These are phyloP conservation scores for Pachyrhizus erosus DNA, from an alignment of 306 rosid genomes.

Conservation along the genomic window DNA sequence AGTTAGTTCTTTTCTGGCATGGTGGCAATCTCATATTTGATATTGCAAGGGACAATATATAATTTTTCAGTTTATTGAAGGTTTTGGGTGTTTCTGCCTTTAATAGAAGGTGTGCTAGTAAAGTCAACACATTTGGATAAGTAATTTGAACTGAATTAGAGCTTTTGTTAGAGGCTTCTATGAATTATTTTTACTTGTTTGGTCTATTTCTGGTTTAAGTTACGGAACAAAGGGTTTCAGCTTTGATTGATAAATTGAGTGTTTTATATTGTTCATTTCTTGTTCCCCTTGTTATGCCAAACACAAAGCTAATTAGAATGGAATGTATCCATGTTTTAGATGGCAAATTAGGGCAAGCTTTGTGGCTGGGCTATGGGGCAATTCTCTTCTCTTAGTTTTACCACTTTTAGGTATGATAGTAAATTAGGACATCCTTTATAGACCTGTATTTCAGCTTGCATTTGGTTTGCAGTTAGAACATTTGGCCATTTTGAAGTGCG, in stretches of 20 bases:
- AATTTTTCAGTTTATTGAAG: background rate
- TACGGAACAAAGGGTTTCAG: background rate
- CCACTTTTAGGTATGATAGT: background rate
- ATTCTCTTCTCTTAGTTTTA: background rate
- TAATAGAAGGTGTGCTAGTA: background rate
- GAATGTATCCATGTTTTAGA: background rate
- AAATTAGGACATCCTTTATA: background rate
- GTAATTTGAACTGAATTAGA: background rate
- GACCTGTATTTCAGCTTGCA: slow-evolving; percentile 26
- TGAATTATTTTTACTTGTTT: slow-evolving; percentile 8
- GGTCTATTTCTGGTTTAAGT: background rate
- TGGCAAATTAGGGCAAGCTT: background rate
- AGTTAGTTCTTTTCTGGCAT: slow-evolving; percentile 2
- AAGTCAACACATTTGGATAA: slow-evolving; percentile 1
- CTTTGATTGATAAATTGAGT: background rate
- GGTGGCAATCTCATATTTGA: background rate
- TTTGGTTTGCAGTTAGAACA: slow-evolving; percentile 11
- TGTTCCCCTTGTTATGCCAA: background rate
- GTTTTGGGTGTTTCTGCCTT: background rate
- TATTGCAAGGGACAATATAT: background rate
- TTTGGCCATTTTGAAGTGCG: slow-evolving; percentile 17
- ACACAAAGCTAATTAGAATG: background rate
- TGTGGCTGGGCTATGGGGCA: background rate
- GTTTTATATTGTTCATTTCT: background rate
- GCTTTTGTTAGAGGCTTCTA: background rate